phyloP scores from a whole-genome alignment of 345 rosid species.

The Eucalyptus melliodora region DNA sequence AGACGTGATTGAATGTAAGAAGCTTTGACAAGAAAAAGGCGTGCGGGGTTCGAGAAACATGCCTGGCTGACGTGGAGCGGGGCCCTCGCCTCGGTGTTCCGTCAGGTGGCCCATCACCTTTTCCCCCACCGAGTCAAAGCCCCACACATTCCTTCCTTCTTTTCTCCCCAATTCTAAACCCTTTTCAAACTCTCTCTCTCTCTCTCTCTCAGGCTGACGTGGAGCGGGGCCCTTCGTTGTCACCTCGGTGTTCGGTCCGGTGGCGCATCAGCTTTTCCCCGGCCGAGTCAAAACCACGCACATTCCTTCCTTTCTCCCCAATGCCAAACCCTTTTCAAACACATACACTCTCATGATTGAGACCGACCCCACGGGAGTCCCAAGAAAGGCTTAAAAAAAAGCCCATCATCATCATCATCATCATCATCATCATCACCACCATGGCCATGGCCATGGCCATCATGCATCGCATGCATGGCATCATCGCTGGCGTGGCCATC shows the following conservation, averaged over 20 bases:
- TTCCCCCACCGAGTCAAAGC: not conserved
- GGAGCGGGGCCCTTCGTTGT: not conserved
- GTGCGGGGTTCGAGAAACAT: not conserved
- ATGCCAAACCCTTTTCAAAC: not conserved
- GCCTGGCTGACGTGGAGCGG: not conserved
- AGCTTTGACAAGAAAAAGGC: not conserved
- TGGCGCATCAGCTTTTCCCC: not conserved
- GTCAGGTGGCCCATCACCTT: not conserved
- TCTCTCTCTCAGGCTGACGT: not conserved
- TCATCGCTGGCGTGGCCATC: not conserved
- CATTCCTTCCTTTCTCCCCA: not conserved
- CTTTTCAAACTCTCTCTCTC: not conserved
- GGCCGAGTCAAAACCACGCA: not conserved
- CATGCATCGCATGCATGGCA: not conserved
- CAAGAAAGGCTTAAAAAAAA: not conserved
- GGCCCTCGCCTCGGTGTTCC: not conserved
- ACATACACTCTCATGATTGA: not conserved
- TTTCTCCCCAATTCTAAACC: not conserved
- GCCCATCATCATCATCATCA: not conserved
- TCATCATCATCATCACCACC: not conserved
- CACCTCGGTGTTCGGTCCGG: not conserved
- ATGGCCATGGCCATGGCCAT: not conserved
- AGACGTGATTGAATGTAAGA: not conserved
- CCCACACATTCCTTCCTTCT: not conserved
- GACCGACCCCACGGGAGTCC: not conserved